Evolutionary conservation across 23 red algal species (phyloP), one percentile per base, ranked within the genome.

Genomic region (Gracilaria gracilis): DNA sequence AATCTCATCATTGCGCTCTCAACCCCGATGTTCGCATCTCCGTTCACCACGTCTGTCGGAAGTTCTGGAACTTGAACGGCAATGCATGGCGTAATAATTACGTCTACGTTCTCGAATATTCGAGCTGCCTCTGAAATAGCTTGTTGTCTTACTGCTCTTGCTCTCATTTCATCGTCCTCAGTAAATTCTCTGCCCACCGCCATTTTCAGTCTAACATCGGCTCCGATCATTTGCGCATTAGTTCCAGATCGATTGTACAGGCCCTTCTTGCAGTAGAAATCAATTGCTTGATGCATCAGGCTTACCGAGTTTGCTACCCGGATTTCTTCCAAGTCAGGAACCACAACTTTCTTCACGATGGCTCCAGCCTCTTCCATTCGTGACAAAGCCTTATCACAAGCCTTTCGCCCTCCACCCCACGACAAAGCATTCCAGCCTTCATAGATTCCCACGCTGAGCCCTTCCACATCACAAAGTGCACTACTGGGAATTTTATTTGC

Each of bases 1-100:
- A 83, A 83, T 23, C 79, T 83, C 79, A 83, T 83, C 61, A 66
- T 83, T 28, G 55, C 61, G 24, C 79, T 66, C 55, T 65, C 79
- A 53, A 61, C 29, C 4, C 21, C 57, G 13, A 66, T 44, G 49
- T 83, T 61, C 55, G n/a, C 50, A 40, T 83, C 79, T 35, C 79
- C 79, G 31, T 83, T 65, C 79, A 61, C 57, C 33, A 66, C 55
- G 49, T 66, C 79, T 16, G 55, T 27, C 53, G 61, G 55, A 59
- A 66, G 27, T 66, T 83, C 50, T 3, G 79, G 79, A 27, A 61
- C 54, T 14, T 44, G 55, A 0, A 83, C 23, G 19, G 27, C 79
- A 3, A 83, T 28, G 16, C 42, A 54, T 15, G 79, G 79, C 29
- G 79, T 65, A 0, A 83, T 32, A 49, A 83, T 64, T 11, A 66